phyloP scores from a whole-genome alignment of 768 basidiomycete species.

The Tricholomella constricta region DNA sequence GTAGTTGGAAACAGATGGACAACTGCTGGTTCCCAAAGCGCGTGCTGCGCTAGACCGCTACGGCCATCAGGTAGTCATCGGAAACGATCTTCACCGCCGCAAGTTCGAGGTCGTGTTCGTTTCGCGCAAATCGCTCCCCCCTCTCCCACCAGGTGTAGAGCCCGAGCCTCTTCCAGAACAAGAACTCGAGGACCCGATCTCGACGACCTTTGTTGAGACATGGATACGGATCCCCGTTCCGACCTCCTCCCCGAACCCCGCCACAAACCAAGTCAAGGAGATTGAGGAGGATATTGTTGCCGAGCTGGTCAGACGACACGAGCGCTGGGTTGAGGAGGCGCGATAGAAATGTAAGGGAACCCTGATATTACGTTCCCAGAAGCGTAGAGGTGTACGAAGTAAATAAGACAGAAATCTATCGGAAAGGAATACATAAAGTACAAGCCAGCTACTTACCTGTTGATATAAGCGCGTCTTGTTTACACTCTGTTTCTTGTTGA shows the following conservation, averaged over 20 bases:
- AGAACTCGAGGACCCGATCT: constrained; percentile 2
- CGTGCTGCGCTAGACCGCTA: constrained; percentile 86
- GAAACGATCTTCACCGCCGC: constrained; percentile 89
- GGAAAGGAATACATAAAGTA: constrained; percentile 10
- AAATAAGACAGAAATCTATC: background rate
- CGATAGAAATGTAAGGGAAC: background rate
- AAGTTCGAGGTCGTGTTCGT: constrained; percentile 95
- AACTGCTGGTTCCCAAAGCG: constrained; percentile 88
- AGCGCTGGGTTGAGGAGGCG: constrained; percentile 56
- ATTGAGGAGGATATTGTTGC: constrained; percentile 91
- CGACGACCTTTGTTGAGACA: constrained; percentile 46
- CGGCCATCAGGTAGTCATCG: constrained; percentile 96
- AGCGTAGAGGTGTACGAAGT: background rate
- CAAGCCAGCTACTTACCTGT: too few relatives aligned
- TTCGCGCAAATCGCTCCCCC: constrained; percentile 43
- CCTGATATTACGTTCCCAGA: background rate
- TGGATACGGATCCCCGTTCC: constrained; percentile 65
- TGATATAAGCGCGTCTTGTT: too few relatives aligned
- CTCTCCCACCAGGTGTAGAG: constrained; percentile 18
- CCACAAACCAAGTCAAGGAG: constrained; percentile 54
- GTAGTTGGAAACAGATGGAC: constrained; percentile 90
- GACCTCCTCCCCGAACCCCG: constrained; percentile 34
- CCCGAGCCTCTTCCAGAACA: constrained; percentile 2
- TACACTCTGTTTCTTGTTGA: too few relatives aligned
- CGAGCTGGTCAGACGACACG: constrained; percentile 76